Evolutionary conservation across 2,329 filamentous ascomycete genomes (phyloP), one percentile per base, ranked within the genome.

Genomic region (Cordyceps militaris): DNA sequence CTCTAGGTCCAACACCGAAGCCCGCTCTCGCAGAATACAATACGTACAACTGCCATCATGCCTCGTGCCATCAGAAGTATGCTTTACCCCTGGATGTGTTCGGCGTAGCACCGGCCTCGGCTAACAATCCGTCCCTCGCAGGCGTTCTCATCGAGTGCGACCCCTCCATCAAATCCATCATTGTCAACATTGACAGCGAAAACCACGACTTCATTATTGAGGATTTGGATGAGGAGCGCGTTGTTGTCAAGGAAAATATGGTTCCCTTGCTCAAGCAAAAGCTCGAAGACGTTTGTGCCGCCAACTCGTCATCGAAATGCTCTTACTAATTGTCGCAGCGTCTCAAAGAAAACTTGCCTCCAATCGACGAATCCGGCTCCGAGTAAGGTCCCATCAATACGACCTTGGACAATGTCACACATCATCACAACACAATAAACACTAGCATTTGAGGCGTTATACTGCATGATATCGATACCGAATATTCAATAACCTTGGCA

Each of bases 91-190:
- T 79, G 82, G 43, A 74, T 77, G 77, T 80, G 80, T 81, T 65
- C 38, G n/a, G 23, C 5, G 2, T 14, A 28, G 24, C n/a, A 9
- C 16, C 23, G 1, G 21, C 54, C 24, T 30, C n/a, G 24, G 24
- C 32, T 21, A 21, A 52, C 49, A 38, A 38, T 6, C n/a, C 11
- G 21, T 19, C 19, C n/a, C 7, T 19, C 11, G 49, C 38, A 83
- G 88, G 88, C 61, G 85, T 89, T 28, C 80, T 93, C 62, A 84
- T 93, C 71, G 84, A 91, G 71, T 91, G 87, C 73, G 89, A 93
- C 69, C 86, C 89, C n/a, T 89, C 87, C 46, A 91, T 93, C 79
- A 92, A 91, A 73, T 88, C 89, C 62, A 91, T 92, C 76, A 87
- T 93, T 66, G 78, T 89, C 64, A 88, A 85, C 66, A 88, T 93